Conservation (phyloP, 78 protist species). For the Dictyostelium intermedium region DNA sequence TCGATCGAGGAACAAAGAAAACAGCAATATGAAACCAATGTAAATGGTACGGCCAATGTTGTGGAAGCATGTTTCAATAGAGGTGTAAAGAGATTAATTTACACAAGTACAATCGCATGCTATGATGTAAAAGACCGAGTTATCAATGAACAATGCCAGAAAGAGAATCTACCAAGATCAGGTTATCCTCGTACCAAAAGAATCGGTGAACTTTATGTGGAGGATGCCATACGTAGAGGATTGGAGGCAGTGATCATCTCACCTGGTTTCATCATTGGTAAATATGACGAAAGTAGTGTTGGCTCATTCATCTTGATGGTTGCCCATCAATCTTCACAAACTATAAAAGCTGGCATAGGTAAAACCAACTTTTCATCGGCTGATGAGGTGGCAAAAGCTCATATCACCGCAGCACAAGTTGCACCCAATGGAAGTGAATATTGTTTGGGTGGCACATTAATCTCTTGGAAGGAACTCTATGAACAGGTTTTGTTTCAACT, state of each 20-base stretch:
- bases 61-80: background rate
- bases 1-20: background rate
- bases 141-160: background rate
- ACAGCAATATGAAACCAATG: background rate
- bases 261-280: background rate
- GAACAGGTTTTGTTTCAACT: conserved; percentile 1
- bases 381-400: background rate
- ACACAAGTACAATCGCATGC: background rate
- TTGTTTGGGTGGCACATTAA: background rate
- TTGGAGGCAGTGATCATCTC: background rate
- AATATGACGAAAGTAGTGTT: background rate
- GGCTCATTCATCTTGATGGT: background rate
- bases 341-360: background rate
- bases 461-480: background rate
- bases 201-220: background rate
- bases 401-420: background rate
- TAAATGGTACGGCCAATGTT: background rate
- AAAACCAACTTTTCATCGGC: background rate
- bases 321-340: background rate
- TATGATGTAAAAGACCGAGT: background rate
- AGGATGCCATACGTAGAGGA: conserved; percentile 1
- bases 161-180: background rate
- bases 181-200: background rate
- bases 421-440: background rate
- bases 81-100: background rate